A percentile compares a stretch with the other conserved stretches of the same genome.
Conservation (phyloP, 208 protist species). For the Crithidia acanthocephali region DNA sequence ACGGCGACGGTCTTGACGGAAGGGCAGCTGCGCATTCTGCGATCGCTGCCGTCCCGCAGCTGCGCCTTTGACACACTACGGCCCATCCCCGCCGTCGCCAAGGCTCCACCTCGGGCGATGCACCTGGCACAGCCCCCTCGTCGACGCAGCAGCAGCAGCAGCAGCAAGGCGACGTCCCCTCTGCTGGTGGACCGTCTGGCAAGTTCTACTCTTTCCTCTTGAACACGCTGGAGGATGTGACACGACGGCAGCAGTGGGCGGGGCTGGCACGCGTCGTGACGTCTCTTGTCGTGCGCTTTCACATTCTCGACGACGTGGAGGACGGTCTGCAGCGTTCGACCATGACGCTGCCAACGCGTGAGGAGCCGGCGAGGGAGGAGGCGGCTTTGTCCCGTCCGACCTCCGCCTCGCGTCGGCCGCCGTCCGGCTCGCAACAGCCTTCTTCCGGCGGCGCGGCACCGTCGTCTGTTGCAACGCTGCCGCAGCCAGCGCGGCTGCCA, state of each 20-base stretch:
- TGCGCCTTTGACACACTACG: slow-evolving; percentile 29
- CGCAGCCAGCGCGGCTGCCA: slow-evolving; percentile 5
- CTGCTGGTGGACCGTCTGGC: background rate
- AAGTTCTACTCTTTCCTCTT: slow-evolving; percentile 45
- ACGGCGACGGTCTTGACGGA: slow-evolving; percentile 9
- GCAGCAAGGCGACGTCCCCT: background rate
- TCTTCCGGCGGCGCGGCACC: background rate
- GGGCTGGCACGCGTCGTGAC: slow-evolving; percentile 69
- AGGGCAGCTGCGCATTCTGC: slow-evolving; percentile 28
- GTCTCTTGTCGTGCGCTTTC: slow-evolving; percentile 69
- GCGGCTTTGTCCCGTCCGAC: background rate
- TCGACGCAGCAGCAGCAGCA: slow-evolving; percentile 4
- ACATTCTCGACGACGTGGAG: slow-evolving; percentile 56
- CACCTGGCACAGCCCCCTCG: no score
- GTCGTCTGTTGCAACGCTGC: background rate
- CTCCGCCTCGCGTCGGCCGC: background rate
- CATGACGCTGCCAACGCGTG: background rate
- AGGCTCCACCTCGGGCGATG: background rate
- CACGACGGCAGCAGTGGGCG: slow-evolving; percentile 57
- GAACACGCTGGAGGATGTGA: slow-evolving; percentile 41
- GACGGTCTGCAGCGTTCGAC: slow-evolving; percentile 14
- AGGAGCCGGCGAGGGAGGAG: background rate
- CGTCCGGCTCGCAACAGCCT: background rate
- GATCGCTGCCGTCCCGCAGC: slow-evolving; percentile 24
- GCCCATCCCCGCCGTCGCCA: background rate